Conservation (phyloP, 225 moss, liverwort and hornwort genomes). For the Neckera pumila region DNA sequence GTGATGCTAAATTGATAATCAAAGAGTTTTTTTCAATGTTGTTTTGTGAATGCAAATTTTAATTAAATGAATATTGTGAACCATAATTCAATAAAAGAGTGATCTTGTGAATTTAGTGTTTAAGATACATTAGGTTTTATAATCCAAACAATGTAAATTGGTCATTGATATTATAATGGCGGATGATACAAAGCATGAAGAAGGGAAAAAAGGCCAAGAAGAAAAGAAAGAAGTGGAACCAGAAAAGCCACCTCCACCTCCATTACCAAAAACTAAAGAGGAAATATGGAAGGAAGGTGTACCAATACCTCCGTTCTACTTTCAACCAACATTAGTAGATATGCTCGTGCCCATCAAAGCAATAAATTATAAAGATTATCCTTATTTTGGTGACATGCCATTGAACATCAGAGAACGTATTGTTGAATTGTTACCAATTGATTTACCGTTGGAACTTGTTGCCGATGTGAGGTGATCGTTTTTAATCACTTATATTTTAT, state of each 20-base stretch:
- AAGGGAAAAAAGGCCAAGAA: background rate
- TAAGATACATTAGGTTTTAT: background rate
- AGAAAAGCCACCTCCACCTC: background rate
- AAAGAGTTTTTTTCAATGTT: no score
- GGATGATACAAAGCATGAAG: background rate
- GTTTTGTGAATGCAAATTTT: background rate
- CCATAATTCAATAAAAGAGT: rapidly evolving
- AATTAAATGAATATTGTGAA: background rate
- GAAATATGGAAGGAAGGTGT: conserved; percentile 20
- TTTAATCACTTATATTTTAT: background rate
- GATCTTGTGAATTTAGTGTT: background rate
- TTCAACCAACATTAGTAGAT: conserved; percentile 67
- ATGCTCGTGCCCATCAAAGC: conserved; percentile 60
- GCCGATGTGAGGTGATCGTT: conserved; percentile 49
- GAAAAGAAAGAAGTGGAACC: background rate
- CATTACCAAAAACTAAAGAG: background rate
- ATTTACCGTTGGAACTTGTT: conserved; percentile 57
- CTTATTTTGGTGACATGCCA: conserved; percentile 55
- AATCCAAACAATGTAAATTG: background rate
- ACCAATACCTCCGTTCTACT: conserved; percentile 36
- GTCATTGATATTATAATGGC: background rate
- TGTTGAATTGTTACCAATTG: conserved; percentile 48
- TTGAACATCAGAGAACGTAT: conserved; percentile 18
- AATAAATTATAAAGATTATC: conserved; percentile 40
- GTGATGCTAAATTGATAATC: no score